Evolutionary conservation across 192 early-diverging fungal species (phyloP).

Genomic region (Spizellomyces punctatus): DNA sequence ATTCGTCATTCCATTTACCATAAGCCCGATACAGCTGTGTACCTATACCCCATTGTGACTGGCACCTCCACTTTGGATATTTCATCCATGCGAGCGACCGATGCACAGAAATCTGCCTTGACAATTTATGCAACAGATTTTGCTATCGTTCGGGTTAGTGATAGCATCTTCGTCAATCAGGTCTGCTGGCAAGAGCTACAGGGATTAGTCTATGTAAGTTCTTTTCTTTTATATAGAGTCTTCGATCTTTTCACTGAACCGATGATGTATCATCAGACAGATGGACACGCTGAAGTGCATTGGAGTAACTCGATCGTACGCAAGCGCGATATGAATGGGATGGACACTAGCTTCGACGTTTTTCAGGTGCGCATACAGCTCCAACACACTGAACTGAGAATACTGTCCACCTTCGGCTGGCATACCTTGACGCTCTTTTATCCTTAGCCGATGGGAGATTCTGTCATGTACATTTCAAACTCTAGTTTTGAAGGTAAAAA

Average conservation of each 20-base stretch:
- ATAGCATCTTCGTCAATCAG: not conserved
- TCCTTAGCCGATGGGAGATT: not conserved
- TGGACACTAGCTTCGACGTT: not conserved
- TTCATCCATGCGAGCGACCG: not conserved
- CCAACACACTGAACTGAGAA: not conserved
- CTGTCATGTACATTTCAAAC: not conserved
- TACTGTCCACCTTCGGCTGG: not conserved
- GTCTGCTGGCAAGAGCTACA: not conserved
- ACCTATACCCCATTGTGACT: not conserved
- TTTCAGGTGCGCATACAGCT: not conserved
- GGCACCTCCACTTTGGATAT: not conserved
- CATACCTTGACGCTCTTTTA: no score
- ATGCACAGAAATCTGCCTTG: not conserved
- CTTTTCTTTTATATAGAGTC: not conserved
- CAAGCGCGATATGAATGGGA: not conserved
- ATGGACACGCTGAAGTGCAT: not conserved
- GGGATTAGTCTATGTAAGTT: not conserved
- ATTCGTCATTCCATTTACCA: not conserved
- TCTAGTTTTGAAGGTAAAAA: not conserved
- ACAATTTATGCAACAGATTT: not conserved
- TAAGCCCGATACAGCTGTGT: not conserved
- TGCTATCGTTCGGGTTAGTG: not conserved
- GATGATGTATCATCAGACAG: not conserved
- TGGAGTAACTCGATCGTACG: not conserved
- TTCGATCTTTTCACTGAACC: not conserved